Conservation (phyloP, 805 yeast genomes). For the Dipodascus albidus region DNA sequence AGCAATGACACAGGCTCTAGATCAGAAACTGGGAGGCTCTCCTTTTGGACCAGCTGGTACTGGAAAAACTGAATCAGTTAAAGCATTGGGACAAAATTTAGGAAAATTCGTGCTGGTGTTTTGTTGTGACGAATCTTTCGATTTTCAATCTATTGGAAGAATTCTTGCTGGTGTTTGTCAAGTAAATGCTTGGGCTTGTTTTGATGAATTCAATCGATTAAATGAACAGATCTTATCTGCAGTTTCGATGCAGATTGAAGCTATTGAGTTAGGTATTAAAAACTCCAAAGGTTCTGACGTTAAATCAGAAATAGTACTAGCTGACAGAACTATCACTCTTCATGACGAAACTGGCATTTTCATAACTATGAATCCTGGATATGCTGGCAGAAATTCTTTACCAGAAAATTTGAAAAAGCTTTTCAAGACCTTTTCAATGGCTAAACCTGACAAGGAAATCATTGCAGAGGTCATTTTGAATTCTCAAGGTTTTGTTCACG, state of each 20-base stretch:
- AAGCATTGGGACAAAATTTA: slow-evolving; percentile 66
- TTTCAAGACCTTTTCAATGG: slow-evolving; percentile 67
- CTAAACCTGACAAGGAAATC: slow-evolving; percentile 51
- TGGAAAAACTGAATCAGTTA: slow-evolving; percentile 87
- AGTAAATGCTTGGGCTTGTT: slow-evolving; percentile 91
- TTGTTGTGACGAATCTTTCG: slow-evolving; percentile 85
- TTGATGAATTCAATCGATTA: slow-evolving; percentile 86
- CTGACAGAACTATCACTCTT: slow-evolving; percentile 15
- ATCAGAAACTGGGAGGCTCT: slow-evolving; percentile 73
- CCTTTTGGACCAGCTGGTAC: slow-evolving; percentile 97
- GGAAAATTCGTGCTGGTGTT: slow-evolving; percentile 80
- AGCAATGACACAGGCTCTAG: slow-evolving; percentile 63
- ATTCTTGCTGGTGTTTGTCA: slow-evolving; percentile 68
- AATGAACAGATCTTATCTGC: slow-evolving; percentile 67
- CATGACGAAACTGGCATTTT: slow-evolving; percentile 45
- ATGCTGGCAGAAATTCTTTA: slow-evolving; percentile 67
- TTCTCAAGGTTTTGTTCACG: slow-evolving; percentile 55
- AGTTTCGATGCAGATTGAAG: slow-evolving; percentile 68
- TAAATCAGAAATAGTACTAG: slow-evolving; percentile 15
- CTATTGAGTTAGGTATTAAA: slow-evolving; percentile 47
- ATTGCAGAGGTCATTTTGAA: slow-evolving; percentile 65
- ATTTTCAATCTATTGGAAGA: slow-evolving; percentile 66
- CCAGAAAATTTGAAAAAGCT: slow-evolving; percentile 80
- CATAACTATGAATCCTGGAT: slow-evolving; percentile 85
- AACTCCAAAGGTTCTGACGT: slow-evolving; percentile 4